A percentile compares a stretch with the other conserved stretches of the same genome.
Evolutionary conservation across 164 flowering plant genomes (phyloP).

Genomic region (Magnolia kwangsiensis): DNA sequence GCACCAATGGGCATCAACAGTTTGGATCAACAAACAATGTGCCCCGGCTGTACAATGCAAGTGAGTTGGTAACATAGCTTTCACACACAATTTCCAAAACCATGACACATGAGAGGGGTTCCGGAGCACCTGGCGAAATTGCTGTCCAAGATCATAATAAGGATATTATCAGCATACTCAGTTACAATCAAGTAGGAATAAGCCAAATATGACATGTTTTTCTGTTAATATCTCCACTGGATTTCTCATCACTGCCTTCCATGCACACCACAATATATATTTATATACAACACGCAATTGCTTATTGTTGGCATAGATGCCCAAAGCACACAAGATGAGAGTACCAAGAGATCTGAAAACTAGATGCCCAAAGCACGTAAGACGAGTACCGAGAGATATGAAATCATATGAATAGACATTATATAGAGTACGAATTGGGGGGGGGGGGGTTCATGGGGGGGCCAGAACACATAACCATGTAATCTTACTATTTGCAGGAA

Average conservation of each 20-base stretch:
- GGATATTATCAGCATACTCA: too few relatives aligned
- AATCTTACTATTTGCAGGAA: neutral
- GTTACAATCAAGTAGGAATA: neutral
- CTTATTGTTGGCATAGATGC: neutral
- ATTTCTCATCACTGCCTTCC: neutral
- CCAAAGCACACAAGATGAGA: neutral
- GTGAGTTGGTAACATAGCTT: too few relatives aligned
- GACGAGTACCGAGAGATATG: neutral
- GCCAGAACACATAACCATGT: neutral
- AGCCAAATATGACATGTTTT: neutral
- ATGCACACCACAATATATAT: neutral
- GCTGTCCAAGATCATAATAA: too few relatives aligned
- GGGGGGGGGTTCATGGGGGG: neutral
- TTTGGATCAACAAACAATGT: too few relatives aligned
- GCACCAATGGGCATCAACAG: too few relatives aligned
- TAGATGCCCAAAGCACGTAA: neutral
- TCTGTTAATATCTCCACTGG: neutral
- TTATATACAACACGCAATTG: neutral
- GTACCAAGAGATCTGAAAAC: neutral
- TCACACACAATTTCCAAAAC: too few relatives aligned
- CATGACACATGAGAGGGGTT: too few relatives aligned
- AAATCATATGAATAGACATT: neutral
- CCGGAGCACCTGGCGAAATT: too few relatives aligned
- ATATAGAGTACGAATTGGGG: neutral
- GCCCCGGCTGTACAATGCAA: too few relatives aligned